Conservation (phyloP, 1,284 basidiomycete genomes). For the Quambalaria eucalypti region DNA sequence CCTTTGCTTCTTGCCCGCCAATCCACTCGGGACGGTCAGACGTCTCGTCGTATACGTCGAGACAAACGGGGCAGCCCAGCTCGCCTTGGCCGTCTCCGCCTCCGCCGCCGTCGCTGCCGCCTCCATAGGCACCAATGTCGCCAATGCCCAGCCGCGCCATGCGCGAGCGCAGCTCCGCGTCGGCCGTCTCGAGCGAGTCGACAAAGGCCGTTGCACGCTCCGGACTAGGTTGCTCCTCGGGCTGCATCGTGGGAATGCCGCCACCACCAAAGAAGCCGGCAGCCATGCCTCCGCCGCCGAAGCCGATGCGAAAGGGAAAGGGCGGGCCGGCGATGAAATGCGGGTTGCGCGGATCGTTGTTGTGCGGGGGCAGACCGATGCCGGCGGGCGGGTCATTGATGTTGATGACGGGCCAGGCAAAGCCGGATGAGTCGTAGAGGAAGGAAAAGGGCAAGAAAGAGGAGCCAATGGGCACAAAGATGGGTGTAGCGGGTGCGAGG, state of each 20-base stretch:
- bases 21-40: slow-evolving; percentile 33
- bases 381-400: not conserved
- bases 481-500: not conserved
- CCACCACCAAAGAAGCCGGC: no score
- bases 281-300: no score
- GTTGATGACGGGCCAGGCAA: not conserved
- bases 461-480: not conserved
- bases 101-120: not conserved
- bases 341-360: not conserved
- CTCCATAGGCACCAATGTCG: slow-evolving; percentile 25
- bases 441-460: not conserved
- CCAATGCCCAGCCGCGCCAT: slow-evolving; percentile 39
- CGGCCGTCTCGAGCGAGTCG: slow-evolving; percentile 32
- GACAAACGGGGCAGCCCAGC: slow-evolving; percentile 37
- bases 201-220: slow-evolving; percentile 26
- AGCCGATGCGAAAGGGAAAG: not conserved
- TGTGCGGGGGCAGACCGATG: not conserved
- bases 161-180: slow-evolving; percentile 36
- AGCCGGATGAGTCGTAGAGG: not conserved
- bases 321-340: not conserved
- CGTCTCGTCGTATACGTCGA: slow-evolving; percentile 33
- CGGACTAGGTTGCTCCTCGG: not conserved
- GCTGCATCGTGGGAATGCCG: no score
- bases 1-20: slow-evolving; percentile 23
- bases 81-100: slow-evolving; percentile 2